Percentiles rank a stretch among this genome's conserved stretches.
These are phyloP conservation scores for Petunia secreta DNA, from an alignment of 257 asterid species.

Conservation along the genomic window DNA sequence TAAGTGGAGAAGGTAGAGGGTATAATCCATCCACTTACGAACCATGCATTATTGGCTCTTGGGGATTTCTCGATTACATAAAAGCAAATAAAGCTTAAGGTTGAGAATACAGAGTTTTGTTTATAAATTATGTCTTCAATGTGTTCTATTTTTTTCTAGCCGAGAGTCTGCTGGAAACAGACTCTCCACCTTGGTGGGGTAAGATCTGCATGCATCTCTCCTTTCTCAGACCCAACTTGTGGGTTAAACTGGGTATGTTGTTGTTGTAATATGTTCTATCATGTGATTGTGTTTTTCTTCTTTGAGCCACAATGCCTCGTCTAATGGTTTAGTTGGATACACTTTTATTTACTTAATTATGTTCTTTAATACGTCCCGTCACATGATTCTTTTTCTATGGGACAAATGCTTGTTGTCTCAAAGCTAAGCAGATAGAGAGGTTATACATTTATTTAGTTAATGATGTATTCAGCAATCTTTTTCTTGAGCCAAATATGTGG, in stretches of 20 bases:
- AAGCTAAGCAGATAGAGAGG: not conserved
- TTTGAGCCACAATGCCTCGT: not conserved
- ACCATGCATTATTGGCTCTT: no score
- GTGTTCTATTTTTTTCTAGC: no score
- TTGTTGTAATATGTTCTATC: not conserved
- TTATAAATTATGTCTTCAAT: not conserved
- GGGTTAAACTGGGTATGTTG: no score
- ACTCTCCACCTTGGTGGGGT: no score
- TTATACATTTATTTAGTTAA: not conserved
- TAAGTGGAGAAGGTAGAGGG: no score
- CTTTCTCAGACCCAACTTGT: no score
- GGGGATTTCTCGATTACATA: no score
- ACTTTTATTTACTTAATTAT: not conserved
- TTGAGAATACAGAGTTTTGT: not conserved
- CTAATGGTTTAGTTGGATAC: not conserved
- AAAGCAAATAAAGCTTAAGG: no score
- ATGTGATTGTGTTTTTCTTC: not conserved
- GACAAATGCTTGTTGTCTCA: not conserved
- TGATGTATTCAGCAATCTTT: not conserved
- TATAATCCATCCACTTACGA: no score
- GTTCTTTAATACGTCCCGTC: not conserved
- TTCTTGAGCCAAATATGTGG: not conserved
- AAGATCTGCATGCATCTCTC: no score
- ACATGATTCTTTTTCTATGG: not conserved
- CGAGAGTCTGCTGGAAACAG: no score